These are phyloP conservation scores for Paecilomyces niveus DNA, from an alignment of 2,329 filamentous ascomycete genomes.

Conservation along the genomic window DNA sequence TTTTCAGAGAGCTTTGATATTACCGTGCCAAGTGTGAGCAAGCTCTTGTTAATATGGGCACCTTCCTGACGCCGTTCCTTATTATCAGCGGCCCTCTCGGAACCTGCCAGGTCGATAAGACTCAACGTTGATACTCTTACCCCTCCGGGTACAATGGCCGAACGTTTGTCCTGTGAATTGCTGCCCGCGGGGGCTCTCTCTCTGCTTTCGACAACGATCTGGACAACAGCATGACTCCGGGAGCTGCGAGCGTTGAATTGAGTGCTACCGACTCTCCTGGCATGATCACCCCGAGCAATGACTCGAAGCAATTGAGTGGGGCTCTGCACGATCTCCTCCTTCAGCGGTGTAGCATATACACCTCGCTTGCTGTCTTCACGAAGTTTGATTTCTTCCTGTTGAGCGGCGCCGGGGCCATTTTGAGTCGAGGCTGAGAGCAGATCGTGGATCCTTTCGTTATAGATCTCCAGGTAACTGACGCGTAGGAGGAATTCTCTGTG, in stretches of 20 bases:
- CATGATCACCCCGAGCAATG: conserved; percentile 88
- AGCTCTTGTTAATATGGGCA: conserved; percentile 96
- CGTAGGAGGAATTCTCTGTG: conserved; percentile 88
- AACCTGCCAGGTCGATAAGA: conserved; percentile 92
- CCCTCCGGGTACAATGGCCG: conserved; percentile 70
- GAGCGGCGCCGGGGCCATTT: conserved; percentile 45
- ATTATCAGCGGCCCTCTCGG: conserved; percentile 88
- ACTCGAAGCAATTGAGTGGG: conserved; percentile 91
- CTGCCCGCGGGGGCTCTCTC: conserved; percentile 63
- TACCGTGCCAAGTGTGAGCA: conserved; percentile 90
- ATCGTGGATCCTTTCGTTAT: conserved; percentile 97
- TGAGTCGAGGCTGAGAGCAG: conserved; percentile 68
- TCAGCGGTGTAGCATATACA: conserved; percentile 90
- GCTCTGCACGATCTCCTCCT: conserved; percentile 97
- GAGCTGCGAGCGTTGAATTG: conserved; percentile 97
- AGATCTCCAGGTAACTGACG: conserved; percentile 97
- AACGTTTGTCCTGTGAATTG: conserved; percentile 54
- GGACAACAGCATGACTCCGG: conserved; percentile 94
- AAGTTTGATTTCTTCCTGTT: conserved; percentile 91
- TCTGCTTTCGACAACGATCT: conserved; percentile 95
- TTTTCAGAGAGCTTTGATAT: conserved; percentile 86
- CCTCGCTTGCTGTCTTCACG: conserved; percentile 94
- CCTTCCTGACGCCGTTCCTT: conserved; percentile 93
- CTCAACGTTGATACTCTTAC: conserved; percentile 93
- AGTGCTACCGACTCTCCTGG: conserved; percentile 82